A percentile compares a stretch with the other conserved stretches of the same genome.
Conservation (phyloP, 192 early-diverging fungal genomes). For the Backusella tarrabulga region DNA sequence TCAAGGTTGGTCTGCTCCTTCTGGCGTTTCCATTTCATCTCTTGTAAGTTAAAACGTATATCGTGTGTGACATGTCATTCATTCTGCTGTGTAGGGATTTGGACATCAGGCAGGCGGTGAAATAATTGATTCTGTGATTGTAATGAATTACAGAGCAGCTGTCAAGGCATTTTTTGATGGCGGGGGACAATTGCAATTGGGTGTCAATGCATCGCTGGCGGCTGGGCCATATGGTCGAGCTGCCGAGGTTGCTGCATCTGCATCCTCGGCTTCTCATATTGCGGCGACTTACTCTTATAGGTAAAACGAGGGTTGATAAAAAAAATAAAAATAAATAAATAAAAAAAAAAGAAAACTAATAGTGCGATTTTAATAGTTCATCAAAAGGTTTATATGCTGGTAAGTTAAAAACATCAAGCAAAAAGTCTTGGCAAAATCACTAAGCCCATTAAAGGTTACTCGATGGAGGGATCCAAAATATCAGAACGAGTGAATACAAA, state of each 20-base stretch:
- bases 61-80: not conserved
- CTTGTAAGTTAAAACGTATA: constrained; percentile 13
- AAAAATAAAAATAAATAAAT: too few species aligned
- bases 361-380: not conserved
- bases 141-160: constrained; percentile 31
- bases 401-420: not conserved
- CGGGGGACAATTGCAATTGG: constrained; percentile 31
- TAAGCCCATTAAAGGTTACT: constrained; percentile 17
- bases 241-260: constrained; percentile 16
- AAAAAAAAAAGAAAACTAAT: constrained; percentile 52
- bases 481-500: constrained; percentile 25
- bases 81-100: constrained; percentile 9
- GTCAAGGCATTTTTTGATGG: constrained; percentile 30
- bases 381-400: constrained; percentile 22
- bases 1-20: constrained; percentile 29
- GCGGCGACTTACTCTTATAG: constrained; percentile 30
- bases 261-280: constrained; percentile 10
- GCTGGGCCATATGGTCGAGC: constrained; percentile 21
- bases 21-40: constrained; percentile 19
- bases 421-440: not conserved
- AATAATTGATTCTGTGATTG: constrained; percentile 23
- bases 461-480: constrained; percentile 27
- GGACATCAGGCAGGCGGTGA: constrained; percentile 23
- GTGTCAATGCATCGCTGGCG: constrained; percentile 16
- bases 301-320: constrained; percentile 65